phyloP scores from a whole-genome alignment of 1,139 yeast species.

The Blastobotrys proliferans region DNA sequence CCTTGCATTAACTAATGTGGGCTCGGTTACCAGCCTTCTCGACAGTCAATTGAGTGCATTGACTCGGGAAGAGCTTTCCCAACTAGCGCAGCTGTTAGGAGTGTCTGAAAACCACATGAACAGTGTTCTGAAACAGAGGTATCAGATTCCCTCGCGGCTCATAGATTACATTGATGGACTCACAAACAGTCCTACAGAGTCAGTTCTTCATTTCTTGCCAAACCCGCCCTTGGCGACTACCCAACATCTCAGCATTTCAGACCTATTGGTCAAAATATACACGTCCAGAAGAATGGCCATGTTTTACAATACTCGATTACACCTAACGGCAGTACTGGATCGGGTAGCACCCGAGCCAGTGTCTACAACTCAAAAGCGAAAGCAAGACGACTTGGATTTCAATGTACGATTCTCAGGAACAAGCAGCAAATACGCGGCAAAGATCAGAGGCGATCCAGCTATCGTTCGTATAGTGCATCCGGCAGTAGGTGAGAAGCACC shows the following conservation, averaged over 20 bases:
- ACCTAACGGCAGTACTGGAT: slow-evolving; percentile 26
- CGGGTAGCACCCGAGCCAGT: slow-evolving; percentile 27
- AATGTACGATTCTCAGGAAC: slow-evolving; percentile 8
- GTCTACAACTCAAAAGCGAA: slow-evolving; percentile 2
- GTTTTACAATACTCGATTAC: slow-evolving; percentile 15
- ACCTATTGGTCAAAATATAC: background rate
- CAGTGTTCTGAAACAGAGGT: too few relatives aligned
- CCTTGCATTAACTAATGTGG: slow-evolving; percentile 32
- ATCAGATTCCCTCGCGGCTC: too few relatives aligned
- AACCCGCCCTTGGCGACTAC: too few relatives aligned
- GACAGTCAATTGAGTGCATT: too few relatives aligned
- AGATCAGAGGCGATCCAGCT: slow-evolving; percentile 22
- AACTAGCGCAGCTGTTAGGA: too few relatives aligned
- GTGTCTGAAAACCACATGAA: too few relatives aligned
- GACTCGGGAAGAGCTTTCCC: too few relatives aligned
- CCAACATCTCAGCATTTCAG: slow-evolving; percentile 4
- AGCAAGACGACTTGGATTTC: slow-evolving; percentile 28
- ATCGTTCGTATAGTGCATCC: slow-evolving; percentile 30
- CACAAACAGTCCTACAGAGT: background rate
- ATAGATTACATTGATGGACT: too few relatives aligned
- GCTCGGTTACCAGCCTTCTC: slow-evolving; percentile 28
- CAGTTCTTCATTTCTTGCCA: background rate
- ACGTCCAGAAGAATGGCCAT: background rate
- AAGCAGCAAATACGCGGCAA: slow-evolving; percentile 16
- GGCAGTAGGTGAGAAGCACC: slow-evolving; percentile 22